phyloP scores from a whole-genome alignment of 2,329 filamentous ascomycete genomes.

The Corinectria fuckeliana region DNA sequence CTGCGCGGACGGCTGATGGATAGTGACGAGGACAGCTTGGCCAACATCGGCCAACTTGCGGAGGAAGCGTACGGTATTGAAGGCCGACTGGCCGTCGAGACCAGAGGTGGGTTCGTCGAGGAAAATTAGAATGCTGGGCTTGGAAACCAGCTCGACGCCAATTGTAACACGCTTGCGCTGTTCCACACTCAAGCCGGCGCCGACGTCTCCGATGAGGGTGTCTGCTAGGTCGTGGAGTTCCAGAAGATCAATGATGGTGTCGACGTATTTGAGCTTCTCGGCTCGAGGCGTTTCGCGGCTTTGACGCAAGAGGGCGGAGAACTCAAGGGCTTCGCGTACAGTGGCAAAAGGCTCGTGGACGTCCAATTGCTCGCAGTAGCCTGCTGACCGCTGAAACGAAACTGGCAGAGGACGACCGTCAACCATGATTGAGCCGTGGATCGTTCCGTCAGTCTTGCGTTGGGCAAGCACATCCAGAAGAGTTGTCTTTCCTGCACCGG shows the following conservation, averaged over 20 bases:
- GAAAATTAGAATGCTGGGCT: slow-evolving; percentile 65
- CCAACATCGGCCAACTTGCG: slow-evolving; percentile 70
- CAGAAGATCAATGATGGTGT: slow-evolving; percentile 74
- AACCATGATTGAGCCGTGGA: slow-evolving; percentile 76
- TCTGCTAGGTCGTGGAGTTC: slow-evolving; percentile 57
- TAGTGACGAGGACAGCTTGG: slow-evolving; percentile 72
- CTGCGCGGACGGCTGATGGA: slow-evolving; percentile 73
- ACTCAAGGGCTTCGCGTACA: slow-evolving; percentile 77
- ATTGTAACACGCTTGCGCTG: slow-evolving; percentile 64
- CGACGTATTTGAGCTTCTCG: slow-evolving; percentile 78
- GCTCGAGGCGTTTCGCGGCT: slow-evolving; percentile 65
- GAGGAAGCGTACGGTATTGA: slow-evolving; percentile 69
- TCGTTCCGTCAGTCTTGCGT: slow-evolving; percentile 78
- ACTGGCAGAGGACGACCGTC: slow-evolving; percentile 74
- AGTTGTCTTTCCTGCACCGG: slow-evolving; percentile 85
- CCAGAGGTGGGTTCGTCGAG: slow-evolving; percentile 69
- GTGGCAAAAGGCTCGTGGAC: slow-evolving; percentile 76
- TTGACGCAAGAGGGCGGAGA: slow-evolving; percentile 77
- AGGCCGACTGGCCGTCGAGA: slow-evolving; percentile 73
- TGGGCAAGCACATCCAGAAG: slow-evolving; percentile 83
- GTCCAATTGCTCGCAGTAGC: slow-evolving; percentile 84
- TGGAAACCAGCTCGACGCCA: slow-evolving; percentile 66
- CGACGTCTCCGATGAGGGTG: slow-evolving; percentile 56
- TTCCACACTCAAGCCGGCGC: slow-evolving; percentile 59
- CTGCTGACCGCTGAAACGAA: slow-evolving; percentile 80